A percentile compares a stretch with the other conserved stretches of the same genome.
These are phyloP conservation scores for Aspergillus heteromorphus DNA, from an alignment of 495 filamentous ascomycete species.

Conservation along the genomic window DNA sequence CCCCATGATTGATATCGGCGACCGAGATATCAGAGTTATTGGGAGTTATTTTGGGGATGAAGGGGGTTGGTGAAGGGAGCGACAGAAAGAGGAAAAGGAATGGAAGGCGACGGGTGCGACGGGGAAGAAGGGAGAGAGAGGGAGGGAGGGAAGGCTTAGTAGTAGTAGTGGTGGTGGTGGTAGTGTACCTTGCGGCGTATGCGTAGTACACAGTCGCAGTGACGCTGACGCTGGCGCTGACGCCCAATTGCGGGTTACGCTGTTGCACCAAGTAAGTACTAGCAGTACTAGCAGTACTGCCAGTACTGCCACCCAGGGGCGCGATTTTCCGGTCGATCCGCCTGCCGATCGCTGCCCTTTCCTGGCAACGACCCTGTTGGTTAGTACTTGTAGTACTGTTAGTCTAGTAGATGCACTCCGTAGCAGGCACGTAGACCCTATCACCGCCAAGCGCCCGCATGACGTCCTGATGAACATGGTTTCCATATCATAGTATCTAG, in stretches of 20 bases:
- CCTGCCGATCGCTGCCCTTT: slow-evolving; percentile 16
- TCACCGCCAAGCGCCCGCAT: background rate
- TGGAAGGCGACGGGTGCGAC: slow-evolving; percentile 8
- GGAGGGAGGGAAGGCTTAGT: slow-evolving; percentile 3
- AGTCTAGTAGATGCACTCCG: too few species aligned
- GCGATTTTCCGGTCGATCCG: slow-evolving; percentile 22
- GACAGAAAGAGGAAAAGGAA: slow-evolving; percentile 18
- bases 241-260: slow-evolving; percentile 14
- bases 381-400: too few species aligned
- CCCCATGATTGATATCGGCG: slow-evolving; percentile 35
- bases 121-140: slow-evolving; percentile 2
- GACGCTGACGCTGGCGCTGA: slow-evolving; percentile 15
- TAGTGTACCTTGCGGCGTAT: background rate
- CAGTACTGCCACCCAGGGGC: too few species aligned
- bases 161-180: too few species aligned
- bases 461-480: background rate
- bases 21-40: slow-evolving; percentile 2
- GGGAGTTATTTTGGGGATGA: background rate
- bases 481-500: background rate
- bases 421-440: background rate
- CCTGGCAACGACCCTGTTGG: background rate
- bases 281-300: too few species aligned
- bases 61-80: background rate
- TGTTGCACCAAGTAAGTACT: too few species aligned
- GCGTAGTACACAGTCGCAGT: background rate